phyloP scores from a whole-genome alignment of 768 basidiomycete genomes.

The Chalciporus sphaerocephalus region DNA sequence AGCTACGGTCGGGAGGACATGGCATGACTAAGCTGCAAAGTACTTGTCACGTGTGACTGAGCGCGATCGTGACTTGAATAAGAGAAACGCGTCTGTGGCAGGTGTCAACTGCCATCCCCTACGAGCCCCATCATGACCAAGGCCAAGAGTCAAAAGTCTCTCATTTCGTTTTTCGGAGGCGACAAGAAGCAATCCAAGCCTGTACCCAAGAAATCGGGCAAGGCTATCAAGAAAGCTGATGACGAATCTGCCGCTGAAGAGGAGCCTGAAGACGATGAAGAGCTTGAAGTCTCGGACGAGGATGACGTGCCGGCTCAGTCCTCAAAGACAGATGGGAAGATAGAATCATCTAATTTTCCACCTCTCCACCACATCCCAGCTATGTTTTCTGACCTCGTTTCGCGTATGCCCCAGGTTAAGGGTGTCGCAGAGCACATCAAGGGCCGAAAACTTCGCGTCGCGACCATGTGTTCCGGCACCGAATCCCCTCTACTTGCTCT shows the following conservation, averaged over 20 bases:
- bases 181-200: constrained; percentile 27
- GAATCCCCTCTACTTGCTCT: constrained; percentile 92
- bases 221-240: constrained; percentile 31
- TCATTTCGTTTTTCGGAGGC: constrained; percentile 50
- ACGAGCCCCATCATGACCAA: constrained; percentile 45
- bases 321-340: constrained; percentile 36
- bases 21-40: constrained; percentile 12
- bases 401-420: constrained; percentile 60
- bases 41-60: constrained; percentile 5
- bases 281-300: constrained; percentile 28
- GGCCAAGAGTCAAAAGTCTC: constrained; percentile 48
- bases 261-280: constrained; percentile 33
- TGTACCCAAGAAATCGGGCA: constrained; percentile 26
- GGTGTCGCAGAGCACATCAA: constrained; percentile 59
- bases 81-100: constrained; percentile 15
- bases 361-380: constrained; percentile 68
- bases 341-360: constrained; percentile 63
- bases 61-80: constrained; percentile 24
- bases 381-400: constrained; percentile 74
- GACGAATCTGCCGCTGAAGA: constrained; percentile 30
- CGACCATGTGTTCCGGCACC: constrained; percentile 97
- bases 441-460: constrained; percentile 85
- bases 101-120: not conserved
- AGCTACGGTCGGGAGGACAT: not conserved
- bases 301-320: constrained; percentile 31